phyloP scores from a whole-genome alignment of 768 basidiomycete genomes.

The Erythrobasidium yunnanense region DNA sequence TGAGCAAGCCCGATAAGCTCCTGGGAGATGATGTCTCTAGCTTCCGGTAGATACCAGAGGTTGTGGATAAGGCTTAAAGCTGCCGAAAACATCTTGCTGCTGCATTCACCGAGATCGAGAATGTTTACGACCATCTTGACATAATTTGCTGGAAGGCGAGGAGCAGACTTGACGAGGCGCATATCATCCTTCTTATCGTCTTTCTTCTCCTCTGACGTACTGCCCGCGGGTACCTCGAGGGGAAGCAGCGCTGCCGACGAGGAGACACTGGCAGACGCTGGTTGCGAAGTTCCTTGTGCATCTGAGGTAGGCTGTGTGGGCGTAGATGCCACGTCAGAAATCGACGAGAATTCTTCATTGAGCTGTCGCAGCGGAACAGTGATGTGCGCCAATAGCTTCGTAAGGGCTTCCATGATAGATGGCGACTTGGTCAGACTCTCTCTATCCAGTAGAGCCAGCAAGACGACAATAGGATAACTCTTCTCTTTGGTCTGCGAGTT shows the following conservation, averaged over 20 bases:
- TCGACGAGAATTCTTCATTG: slow-evolving; percentile 30
- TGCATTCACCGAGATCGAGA: slow-evolving; percentile 92
- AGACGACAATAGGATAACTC: slow-evolving; percentile 79
- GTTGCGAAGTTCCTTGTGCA: no score
- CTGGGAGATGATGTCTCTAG: slow-evolving; percentile 74
- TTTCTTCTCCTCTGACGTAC: no score
- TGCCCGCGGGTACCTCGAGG: no score
- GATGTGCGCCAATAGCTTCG: slow-evolving; percentile 72
- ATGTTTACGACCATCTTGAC: slow-evolving; percentile 90
- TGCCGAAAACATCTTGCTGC: slow-evolving; percentile 88
- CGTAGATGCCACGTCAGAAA: slow-evolving; percentile 4
- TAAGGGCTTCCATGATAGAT: slow-evolving; percentile 84
- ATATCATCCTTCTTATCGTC: neutral
- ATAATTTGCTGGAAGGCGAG: slow-evolving; percentile 72
- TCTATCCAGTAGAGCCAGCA: slow-evolving; percentile 77
- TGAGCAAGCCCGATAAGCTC: slow-evolving; percentile 79
- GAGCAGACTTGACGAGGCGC: slow-evolving; percentile 43
- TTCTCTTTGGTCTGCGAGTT: slow-evolving; percentile 49
- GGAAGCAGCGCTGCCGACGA: no score
- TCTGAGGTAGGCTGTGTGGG: no score
- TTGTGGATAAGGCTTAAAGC: slow-evolving; percentile 85
- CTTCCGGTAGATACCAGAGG: slow-evolving; percentile 74
- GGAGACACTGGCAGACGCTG: no score
- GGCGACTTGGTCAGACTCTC: slow-evolving; percentile 74
- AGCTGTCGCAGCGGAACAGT: slow-evolving; percentile 68